Base-by-base conservation (phyloP, 805 yeast genomes). In the Yamadazyma scolyti region DNA sequence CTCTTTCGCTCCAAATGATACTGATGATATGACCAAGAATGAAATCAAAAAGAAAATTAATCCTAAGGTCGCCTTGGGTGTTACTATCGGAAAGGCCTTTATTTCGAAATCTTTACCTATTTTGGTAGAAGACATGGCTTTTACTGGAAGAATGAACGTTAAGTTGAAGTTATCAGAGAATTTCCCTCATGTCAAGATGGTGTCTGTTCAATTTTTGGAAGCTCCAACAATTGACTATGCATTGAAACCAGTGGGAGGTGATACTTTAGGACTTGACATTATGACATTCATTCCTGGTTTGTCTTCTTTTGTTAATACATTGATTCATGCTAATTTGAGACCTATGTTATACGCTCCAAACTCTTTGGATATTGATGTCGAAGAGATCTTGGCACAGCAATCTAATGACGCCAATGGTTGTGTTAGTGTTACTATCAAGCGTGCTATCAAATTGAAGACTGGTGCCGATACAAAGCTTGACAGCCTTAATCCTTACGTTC, bases 161-260 rank as follows among this genome's bases (percentile, higher is more conserved):
- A 77, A 78, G 27, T 55, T 83, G 48, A 71, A 72, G 45, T 65
- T 83, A 42, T 71, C 77, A 26, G 70, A 73, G 27, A 69, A 71
- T 46, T 82, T 84, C 55, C 95, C 95, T n/a, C 88, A 83, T 47
- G 81, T 84, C 37, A 78, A 77, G 39, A 56, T 75, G 44, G 85
- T 84, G 6, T 77, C 86, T 12, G 64, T 83, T 34, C 82, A 79
- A 40, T 75, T 84, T 47, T 62, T 84, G 48, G 90, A 83, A 53
- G 82, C 90, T 12, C 93, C 93, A 22, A 67, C 71, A 18, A 81
- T 84, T 49, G 89, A 81, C 50, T 84, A 82, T 53, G 81, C 78
- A 13, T 72, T 84, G 65, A 84, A 84, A 52, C 95, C 95, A 7
- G 82, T 84, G 31, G 93, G 93, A 54, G 93, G 94, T 61, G 90